Base-by-base conservation (phyloP, 2,329 filamentous ascomycete species). In the Paecilomyces formosus region DNA sequence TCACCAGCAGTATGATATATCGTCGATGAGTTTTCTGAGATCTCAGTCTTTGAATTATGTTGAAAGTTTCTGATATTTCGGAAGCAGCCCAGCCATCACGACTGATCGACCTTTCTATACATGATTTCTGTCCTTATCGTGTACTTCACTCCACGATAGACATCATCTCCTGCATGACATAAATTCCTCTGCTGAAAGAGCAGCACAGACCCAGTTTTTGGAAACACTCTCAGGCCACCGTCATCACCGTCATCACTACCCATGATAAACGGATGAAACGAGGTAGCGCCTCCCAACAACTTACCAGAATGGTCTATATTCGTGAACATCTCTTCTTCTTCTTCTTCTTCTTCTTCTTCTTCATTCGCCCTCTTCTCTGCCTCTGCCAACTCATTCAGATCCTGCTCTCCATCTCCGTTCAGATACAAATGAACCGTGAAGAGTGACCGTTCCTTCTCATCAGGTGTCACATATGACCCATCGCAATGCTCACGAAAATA, bases 401-500 rank as follows among this genome's bases (percentile, higher is more conserved):
- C 67, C 57, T 76, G 71, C 53, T 73, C 68, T 6, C 71, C 72
- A 2, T 74, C 70, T 28, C 80, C 78, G 61, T 78, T 82, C 54
- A 84, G 70, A 63, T 85, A 85, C 15, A 85, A 63, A 60, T 85
- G 82, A 30, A 85, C 65, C 0, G 83, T 85, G 62, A 79, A 82
- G 55, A 78, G 79, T 1, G 80, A 81, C 12, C 72, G 68, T 68
- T 84, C 78, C 21, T 70, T 75, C 7, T 77, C 73, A 56, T 84
- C 81, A 0, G 80, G 78, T 15, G 84, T 86, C 55, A 76, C 76
- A 64, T 88, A 93, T 0, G 76, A 65, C 0, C 82, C 85, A 67
- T 93, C 89, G 63, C 82, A 86, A 68, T 93, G 89, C 3, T 86
- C 79, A 60, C 80, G 82, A 66, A 95, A 94, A 68, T 87, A 93